Conservation (phyloP, 345 rosid genomes). For the Pistacia integerrima region DNA sequence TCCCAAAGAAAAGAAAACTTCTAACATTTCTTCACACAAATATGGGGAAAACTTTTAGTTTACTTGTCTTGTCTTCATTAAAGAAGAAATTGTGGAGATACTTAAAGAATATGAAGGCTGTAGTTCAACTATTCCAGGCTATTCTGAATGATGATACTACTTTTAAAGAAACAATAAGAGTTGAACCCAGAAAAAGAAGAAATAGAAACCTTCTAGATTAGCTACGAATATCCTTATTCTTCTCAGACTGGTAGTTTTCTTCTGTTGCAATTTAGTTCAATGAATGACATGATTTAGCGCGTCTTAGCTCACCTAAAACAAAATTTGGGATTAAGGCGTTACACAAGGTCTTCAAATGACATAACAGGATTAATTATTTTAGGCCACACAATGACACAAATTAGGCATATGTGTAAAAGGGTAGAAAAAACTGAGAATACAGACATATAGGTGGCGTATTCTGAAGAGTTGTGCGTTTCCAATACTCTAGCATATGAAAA, state of each 20-base stretch:
- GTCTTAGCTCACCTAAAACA: too few relatives aligned
- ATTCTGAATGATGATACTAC: not conserved
- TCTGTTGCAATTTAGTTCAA: not conserved
- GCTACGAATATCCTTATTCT: not conserved
- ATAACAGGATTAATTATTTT: not conserved
- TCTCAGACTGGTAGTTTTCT: not conserved
- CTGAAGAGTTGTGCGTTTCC: not conserved
- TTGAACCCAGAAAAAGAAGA: not conserved
- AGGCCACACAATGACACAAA: not conserved
- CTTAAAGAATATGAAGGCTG: not conserved
- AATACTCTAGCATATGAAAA: not conserved
- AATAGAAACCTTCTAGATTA: not conserved
- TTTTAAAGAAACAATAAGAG: not conserved
- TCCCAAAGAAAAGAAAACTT: conserved; percentile 1
- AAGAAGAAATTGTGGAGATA: not conserved
- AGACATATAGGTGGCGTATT: not conserved
- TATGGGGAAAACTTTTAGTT: not conserved
- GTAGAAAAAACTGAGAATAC: not conserved
- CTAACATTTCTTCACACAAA: not conserved
- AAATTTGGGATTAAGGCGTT: not conserved
- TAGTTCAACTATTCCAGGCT: not conserved
- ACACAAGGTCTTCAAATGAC: not conserved
- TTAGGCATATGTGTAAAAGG: not conserved
- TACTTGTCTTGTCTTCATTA: not conserved
- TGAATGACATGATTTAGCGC: not conserved